Evolutionary conservation across 805 yeast genomes (phyloP), one percentile per base, ranked within the genome.

Genomic region (Nakazawaea holstii): DNA sequence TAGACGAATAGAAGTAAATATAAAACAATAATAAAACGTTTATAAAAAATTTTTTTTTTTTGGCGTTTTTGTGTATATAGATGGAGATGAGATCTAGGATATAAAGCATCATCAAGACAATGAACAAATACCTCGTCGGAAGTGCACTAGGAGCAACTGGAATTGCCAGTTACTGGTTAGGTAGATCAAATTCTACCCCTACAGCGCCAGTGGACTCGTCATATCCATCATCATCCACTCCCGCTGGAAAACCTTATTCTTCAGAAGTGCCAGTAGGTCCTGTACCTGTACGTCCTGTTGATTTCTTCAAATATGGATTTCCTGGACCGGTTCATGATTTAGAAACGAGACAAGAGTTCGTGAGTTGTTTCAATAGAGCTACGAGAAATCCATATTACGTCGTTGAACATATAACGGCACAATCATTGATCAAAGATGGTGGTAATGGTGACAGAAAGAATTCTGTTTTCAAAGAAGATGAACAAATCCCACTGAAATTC

Each of bases 251-350:
- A 29, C 36, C 41, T 7, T 6, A 13, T 17, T 32, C 35, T 4
- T 37, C 40, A 9, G 33, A 15, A 8, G 26, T 36, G 10, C 55
- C 51, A 3, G 43, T 46, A n/a, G 41, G 36, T 8, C 43, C 53
- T 15, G 31, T 49, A 36, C 35, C 31, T 15, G 27, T 30, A 15
- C 9, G 46, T 53, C 99, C 98, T 0, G 76, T 79, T 20, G 95
- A 72, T 6, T 90, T 86, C 67, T 91, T 90, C 71, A 82, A 83
- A 56, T 91, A 87, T 61, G 99, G 99, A 3, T 89, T 87, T 59
- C 99, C 98, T 0, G 96, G 97, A 1, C 98, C 98, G 0, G 76
- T 87, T 30, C 95, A 89, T 63, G 99, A 94, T 60, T 65, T 92
- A 49, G 79, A 80, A 48, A 77, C 71, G 9, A 74, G 88, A 52